Conservation (phyloP, 75 land plant genomes). For the Cryptomeria japonica region DNA sequence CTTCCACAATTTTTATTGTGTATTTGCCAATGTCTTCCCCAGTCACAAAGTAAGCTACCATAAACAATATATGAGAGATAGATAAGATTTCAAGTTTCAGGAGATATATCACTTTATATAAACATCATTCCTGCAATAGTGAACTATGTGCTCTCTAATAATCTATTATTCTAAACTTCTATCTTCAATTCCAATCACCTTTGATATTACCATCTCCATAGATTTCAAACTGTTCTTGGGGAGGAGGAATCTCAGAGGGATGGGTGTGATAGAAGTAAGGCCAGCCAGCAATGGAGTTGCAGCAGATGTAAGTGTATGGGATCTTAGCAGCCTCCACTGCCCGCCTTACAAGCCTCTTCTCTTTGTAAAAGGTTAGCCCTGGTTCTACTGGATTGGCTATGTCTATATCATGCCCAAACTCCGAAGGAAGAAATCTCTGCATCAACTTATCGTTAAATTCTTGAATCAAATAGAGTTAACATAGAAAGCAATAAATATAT, state of each 20-base stretch:
- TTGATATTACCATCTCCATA: slow-evolving; percentile 59
- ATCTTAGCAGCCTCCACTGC: slow-evolving; percentile 34
- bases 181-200: slow-evolving; percentile 22
- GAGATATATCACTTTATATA: too few species aligned
- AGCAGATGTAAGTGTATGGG: slow-evolving; percentile 47
- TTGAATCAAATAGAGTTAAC: too few species aligned
- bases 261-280: too few species aligned
- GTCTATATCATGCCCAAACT: slow-evolving; percentile 23
- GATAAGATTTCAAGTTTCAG: too few species aligned
- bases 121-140: too few species aligned
- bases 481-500: not conserved
- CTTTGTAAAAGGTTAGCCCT: not conserved
- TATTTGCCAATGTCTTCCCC: slow-evolving; percentile 6
- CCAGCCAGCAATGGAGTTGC: too few species aligned
- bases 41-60: slow-evolving; percentile 4
- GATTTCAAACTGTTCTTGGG: slow-evolving; percentile 42
- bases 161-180: too few species aligned
- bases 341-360: slow-evolving; percentile 16
- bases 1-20: slow-evolving; percentile 20
- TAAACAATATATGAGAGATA: too few species aligned
- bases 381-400: not conserved
- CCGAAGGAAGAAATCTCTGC: slow-evolving; percentile 28
- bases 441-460: not conserved
- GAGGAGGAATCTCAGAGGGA: slow-evolving; percentile 17
- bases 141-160: too few species aligned